A percentile compares a stretch with the other conserved stretches of the same genome.
Conservation (phyloP, 2,329 filamentous ascomycete species). For the Epichloe gansuensis region DNA sequence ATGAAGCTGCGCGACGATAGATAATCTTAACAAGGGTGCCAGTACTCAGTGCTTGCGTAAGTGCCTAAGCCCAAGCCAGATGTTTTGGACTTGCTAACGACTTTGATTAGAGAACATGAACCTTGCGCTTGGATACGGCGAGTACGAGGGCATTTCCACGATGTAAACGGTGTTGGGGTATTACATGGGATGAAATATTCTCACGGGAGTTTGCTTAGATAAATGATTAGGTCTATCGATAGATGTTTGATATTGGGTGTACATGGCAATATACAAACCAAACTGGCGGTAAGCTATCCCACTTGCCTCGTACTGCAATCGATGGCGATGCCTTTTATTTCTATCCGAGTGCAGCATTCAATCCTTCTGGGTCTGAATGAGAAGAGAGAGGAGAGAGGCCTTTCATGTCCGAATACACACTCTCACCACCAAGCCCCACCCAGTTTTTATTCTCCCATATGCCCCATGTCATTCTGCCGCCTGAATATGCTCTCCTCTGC, state of each 20-base stretch:
- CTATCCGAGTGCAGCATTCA: no score
- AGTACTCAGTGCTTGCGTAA: slow-evolving; percentile 84
- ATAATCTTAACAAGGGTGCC: slow-evolving; percentile 87
- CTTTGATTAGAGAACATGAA: slow-evolving; percentile 73
- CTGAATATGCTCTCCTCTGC: slow-evolving; percentile 38
- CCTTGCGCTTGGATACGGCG: slow-evolving; percentile 72
- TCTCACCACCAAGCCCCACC: slow-evolving; percentile 34
- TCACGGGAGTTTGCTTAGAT: no score
- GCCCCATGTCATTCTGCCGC: slow-evolving; percentile 36
- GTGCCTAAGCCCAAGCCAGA: slow-evolving; percentile 22
- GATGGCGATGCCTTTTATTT: no score
- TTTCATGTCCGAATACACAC: slow-evolving; percentile 1
- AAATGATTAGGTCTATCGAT: no score
- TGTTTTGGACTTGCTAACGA: slow-evolving; percentile 40
- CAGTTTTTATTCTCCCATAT: slow-evolving; percentile 36
- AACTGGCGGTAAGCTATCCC: no score
- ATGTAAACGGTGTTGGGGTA: slow-evolving; percentile 20
- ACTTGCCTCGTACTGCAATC: no score
- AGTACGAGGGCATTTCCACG: slow-evolving; percentile 74
- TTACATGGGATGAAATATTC: no score
- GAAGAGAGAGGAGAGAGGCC: no score
- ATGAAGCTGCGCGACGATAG: slow-evolving; percentile 58
- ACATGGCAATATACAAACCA: no score
- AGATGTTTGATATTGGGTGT: no score
- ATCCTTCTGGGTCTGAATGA: no score